Base-by-base conservation (phyloP, 2,329 filamentous ascomycete genomes). In the Tolypocladium tundrense region DNA sequence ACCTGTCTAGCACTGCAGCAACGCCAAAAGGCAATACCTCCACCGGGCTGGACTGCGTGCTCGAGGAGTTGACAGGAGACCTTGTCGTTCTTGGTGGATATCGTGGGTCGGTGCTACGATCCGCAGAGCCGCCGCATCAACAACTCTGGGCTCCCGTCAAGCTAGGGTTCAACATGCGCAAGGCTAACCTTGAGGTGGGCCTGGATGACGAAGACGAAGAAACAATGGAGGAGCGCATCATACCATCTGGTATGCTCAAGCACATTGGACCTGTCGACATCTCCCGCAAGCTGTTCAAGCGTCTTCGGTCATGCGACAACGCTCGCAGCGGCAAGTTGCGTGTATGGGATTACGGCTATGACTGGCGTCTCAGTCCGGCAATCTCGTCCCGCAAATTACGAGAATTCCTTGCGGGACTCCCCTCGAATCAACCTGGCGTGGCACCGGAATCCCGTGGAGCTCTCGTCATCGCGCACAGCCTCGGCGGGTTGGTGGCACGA, bases 81-180 rank as follows among this genome's bases (percentile, higher is more conserved):
- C 70, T 97, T 9, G 90, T 97, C 9, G 79, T 97, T 37, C 80
- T 97, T 68, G 93, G 93, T 24, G 93, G 93, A 16, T 96, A 97
- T 68, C 82, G 93, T 62, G 93, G 93, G 4, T 96, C 92, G 0
- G 81, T 97, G n/a, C 73, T 97, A 37, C 85, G 92, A 37, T 95
- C 91, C 13, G 88, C 90, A 13, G 86, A 91, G 61, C 82, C 88
- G 10, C 88, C 89, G 4, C 85, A 93, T 67, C 85, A 91, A n/a
- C 91, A 96, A 68, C 75, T 96, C 0, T 97, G 93, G 93, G 90
- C 95, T 1, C 92, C 92, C 0, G 87, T 97, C 67, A 97, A 97
- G 72, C 87, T 96, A 35, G 92, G 93, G 1, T 75, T 97, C 55
- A 96, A 96, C 65, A 83, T 97, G 60, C 87, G 92, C 57, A 96